Base-by-base conservation (phyloP, 139 green algal genomes). In the Eudorina sp. region DNA sequence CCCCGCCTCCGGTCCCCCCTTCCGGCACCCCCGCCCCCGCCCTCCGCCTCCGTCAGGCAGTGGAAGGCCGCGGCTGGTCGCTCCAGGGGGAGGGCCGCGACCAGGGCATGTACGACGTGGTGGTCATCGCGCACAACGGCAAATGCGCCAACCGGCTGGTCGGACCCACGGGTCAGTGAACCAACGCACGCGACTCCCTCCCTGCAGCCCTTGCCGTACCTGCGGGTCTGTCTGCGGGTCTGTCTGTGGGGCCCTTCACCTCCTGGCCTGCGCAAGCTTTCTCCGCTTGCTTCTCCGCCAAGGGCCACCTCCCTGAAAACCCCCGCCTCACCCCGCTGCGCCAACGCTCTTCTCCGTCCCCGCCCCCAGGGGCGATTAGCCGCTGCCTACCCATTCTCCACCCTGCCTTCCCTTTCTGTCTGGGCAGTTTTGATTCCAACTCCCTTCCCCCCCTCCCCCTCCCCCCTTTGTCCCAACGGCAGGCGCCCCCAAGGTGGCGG, bases 101-200 rank as follows among this genome's bases (percentile, higher is more conserved):
- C 45, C 79, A 91, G 83, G 90, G 94, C 21, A 79, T 64, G 21
- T 97, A 93, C 83, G 94, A 95, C 51, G 90, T 90, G 21, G 95
- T 96, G 11, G 95, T 97, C 23, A 96, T 98, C 34, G 94, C 96
- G 13, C 96, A 98, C 91, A 98, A 98, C 73, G 96, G 95, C 60
- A 97, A 98, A 86, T 94, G 91, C 69, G 91, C 91, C 53, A 91
- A 92, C 81, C 72, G 88, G 7, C 51, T 89, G 69, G 83, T 89
- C 23, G 83, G 53, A 48, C 83, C 83, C 46, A 77, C 76, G 38
- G 86, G 75, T 80, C 45, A 53, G 62, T 72, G 62, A 3, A n/a
- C n/a, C n/a, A n/a, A n/a, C n/a, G n/a, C n/a, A n/a, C n/a, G n/a
- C n/a, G n/a, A n/a, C n/a, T n/a, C n/a, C n/a, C n/a, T n/a, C n/a